These are phyloP conservation scores for Barnettozyma siamensis DNA, from an alignment of 805 yeast genomes.

Conservation along the genomic window DNA sequence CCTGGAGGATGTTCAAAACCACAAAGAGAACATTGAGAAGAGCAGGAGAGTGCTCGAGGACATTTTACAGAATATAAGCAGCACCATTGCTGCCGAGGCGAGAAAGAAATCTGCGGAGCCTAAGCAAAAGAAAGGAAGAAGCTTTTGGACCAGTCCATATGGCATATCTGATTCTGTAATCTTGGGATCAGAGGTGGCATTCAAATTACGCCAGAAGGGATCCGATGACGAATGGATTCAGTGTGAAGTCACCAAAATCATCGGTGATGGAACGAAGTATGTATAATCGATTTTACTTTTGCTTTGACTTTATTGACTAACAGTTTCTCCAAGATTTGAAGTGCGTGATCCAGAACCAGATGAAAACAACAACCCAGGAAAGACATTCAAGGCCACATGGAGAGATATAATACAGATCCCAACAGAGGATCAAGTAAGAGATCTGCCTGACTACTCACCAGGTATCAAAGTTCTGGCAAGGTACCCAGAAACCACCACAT, in stretches of 20 bases:
- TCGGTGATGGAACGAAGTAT: slow-evolving; percentile 57
- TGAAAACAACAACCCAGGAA: slow-evolving; percentile 84
- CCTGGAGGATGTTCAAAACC: slow-evolving; percentile 40
- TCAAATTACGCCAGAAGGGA: slow-evolving; percentile 61
- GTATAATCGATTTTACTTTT: too few species aligned
- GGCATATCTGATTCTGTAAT: slow-evolving; percentile 53
- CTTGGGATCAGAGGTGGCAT: slow-evolving; percentile 84
- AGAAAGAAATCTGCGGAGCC: slow-evolving; percentile 20
- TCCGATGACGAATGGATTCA: slow-evolving; percentile 93
- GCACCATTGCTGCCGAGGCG: slow-evolving; percentile 30
- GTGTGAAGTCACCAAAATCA: slow-evolving; percentile 76
- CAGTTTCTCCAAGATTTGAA: slow-evolving; percentile 48
- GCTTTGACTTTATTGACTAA: slow-evolving; percentile 7
- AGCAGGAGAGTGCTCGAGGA: slow-evolving; percentile 39
- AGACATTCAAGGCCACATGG: slow-evolving; percentile 73
- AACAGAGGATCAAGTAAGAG: slow-evolving; percentile 36
- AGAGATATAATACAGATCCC: slow-evolving; percentile 77
- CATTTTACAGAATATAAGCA: slow-evolving; percentile 40
- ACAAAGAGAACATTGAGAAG: slow-evolving; percentile 53
- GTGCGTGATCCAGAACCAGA: slow-evolving; percentile 98
- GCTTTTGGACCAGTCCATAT: slow-evolving; percentile 43
- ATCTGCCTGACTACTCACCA: slow-evolving; percentile 52
- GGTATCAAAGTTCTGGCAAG: slow-evolving; percentile 85
- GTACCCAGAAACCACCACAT: slow-evolving; percentile 96
- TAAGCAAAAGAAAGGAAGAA: slow-evolving; percentile 25